Conservation (phyloP, 208 protist genomes). For the Leptomonas seymouri region DNA sequence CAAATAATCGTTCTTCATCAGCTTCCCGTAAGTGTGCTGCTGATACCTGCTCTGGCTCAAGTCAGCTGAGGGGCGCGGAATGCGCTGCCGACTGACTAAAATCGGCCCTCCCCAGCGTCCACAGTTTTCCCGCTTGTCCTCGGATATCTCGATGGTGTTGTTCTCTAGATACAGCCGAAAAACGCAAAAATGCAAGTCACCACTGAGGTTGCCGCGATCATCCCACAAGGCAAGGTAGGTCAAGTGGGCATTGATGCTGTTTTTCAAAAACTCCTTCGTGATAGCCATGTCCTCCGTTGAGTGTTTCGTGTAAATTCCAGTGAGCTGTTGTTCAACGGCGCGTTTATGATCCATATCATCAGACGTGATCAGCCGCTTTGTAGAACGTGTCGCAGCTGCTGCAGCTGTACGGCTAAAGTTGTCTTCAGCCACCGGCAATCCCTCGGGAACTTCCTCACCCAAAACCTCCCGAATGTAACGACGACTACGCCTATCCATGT, state of each 20-base stretch:
- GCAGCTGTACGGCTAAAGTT: conserved; percentile 38
- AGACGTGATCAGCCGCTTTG: conserved; percentile 61
- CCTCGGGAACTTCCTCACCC: conserved; percentile 42
- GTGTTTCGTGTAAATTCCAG: conserved; percentile 90
- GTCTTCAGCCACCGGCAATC: conserved; percentile 49
- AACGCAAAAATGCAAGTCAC: conserved; percentile 81
- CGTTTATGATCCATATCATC: conserved; percentile 90
- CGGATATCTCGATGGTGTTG: conserved; percentile 77
- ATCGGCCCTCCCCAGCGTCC: conserved; percentile 65
- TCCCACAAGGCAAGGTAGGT: conserved; percentile 90
- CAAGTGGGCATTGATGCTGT: conserved; percentile 88
- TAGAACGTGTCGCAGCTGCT: conserved; percentile 23
- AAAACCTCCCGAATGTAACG: conserved; percentile 66
- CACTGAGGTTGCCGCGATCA: conserved; percentile 80
- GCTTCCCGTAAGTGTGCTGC: conserved; percentile 86
- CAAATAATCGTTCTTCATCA: conserved; percentile 89
- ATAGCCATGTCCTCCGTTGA: conserved; percentile 84
- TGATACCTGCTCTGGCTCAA: conserved; percentile 60
- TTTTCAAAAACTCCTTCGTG: conserved; percentile 86
- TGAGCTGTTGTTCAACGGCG: conserved; percentile 80
- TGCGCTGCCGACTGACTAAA: conserved; percentile 79
- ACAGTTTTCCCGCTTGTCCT: conserved; percentile 72
- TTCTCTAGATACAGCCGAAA: conserved; percentile 83
- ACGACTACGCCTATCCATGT: conserved; percentile 83
- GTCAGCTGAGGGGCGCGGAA: conserved; percentile 50